Evolutionary conservation across 352 stramenopile species (phyloP).

Genomic region (Thraustotheca clavata): DNA sequence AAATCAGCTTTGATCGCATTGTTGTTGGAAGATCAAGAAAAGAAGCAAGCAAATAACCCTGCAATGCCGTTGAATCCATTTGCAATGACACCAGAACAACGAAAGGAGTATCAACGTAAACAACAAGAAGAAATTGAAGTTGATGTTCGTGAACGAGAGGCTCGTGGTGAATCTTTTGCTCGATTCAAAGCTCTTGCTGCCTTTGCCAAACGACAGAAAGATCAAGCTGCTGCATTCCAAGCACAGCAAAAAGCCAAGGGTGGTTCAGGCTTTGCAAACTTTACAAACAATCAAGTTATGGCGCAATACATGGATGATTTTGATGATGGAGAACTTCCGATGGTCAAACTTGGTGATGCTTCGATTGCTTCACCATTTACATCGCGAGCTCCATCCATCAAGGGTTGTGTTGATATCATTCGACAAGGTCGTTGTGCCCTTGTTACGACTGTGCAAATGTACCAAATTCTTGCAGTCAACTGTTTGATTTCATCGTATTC

Average conservation of each 20-base stretch:
- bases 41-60: constrained; percentile 53
- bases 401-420: constrained; percentile 93
- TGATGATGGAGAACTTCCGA: constrained; percentile 87
- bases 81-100: constrained; percentile 56
- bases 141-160: constrained; percentile 63
- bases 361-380: constrained; percentile 99
- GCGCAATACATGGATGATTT: constrained; percentile 88
- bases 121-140: constrained; percentile 77
- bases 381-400: constrained; percentile 87
- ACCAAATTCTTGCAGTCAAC: constrained; percentile 98
- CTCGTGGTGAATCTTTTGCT: constrained; percentile 78
- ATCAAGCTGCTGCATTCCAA: constrained; percentile 52
- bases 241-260: constrained; percentile 69
- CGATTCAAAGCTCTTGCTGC: constrained; percentile 78
- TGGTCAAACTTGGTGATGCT: constrained; percentile 98
- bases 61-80: constrained; percentile 40
- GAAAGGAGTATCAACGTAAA: constrained; percentile 71
- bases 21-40: constrained; percentile 55
- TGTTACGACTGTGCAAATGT: constrained; percentile 99
- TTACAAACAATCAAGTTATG: constrained; percentile 81
- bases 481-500: constrained; percentile 98
- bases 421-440: constrained; percentile 97
- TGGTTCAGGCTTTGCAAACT: constrained; percentile 77
- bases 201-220: constrained; percentile 75
- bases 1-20: constrained; percentile 79